These are phyloP conservation scores for Fusarium praegraminearum DNA, from an alignment of 2,329 filamentous ascomycete genomes.

Conservation along the genomic window DNA sequence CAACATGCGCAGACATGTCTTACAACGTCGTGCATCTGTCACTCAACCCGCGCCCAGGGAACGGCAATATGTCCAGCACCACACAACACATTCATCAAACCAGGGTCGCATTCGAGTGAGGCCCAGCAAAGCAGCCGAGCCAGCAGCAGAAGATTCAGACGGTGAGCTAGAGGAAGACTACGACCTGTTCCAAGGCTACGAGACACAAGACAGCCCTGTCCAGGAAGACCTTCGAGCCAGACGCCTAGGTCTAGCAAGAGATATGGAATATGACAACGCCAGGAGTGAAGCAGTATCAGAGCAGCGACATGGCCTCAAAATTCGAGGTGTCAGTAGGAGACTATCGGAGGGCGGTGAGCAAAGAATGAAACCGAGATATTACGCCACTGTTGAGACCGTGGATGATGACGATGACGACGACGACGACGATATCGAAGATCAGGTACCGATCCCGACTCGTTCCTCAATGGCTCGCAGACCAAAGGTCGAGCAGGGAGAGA, in stretches of 20 bases:
- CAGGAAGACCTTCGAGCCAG: not conserved
- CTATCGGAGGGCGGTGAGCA: not conserved
- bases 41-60: not conserved
- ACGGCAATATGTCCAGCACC: not conserved
- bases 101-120: not conserved
- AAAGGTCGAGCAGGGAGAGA: not conserved
- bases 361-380: not conserved
- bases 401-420: constrained; percentile 2
- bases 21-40: not conserved
- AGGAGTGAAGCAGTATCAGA: not conserved
- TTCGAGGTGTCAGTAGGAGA: not conserved
- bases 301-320: not conserved
- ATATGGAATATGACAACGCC: not conserved
- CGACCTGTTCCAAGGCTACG: not conserved
- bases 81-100: not conserved
- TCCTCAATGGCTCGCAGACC: not conserved
- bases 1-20: not conserved
- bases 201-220: not conserved
- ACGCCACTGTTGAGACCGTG: not conserved
- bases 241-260: not conserved
- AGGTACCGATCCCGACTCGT: not conserved
- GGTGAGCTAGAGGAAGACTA: not conserved
- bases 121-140: rapidly evolving
- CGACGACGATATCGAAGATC: constrained; percentile 10
- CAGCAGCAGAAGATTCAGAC: not conserved